These are phyloP conservation scores for Cicer judaicum DNA, from an alignment of 306 rosid species.

Conservation along the genomic window DNA sequence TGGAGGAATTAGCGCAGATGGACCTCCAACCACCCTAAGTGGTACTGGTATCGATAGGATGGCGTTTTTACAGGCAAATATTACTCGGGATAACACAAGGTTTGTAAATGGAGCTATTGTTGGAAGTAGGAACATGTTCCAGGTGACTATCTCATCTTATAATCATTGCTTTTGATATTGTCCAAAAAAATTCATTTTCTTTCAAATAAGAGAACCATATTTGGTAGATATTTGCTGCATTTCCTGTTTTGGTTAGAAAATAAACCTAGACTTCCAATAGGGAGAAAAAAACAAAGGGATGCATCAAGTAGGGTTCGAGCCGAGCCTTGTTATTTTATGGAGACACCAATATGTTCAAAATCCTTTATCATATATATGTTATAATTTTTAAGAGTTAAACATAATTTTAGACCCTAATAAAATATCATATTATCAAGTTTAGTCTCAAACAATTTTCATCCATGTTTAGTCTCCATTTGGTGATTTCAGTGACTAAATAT, in stretches of 20 bases:
- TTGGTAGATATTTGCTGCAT: background rate
- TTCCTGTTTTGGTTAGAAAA: constrained; percentile 10
- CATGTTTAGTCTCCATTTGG: no score
- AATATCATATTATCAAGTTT: no score
- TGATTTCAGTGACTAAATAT: no score
- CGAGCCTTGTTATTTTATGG: constrained; percentile 15
- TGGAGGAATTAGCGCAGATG: constrained; percentile 97
- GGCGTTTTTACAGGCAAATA: constrained; percentile 95
- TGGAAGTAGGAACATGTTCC: constrained; percentile 87
- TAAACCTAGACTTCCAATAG: constrained; percentile 26
- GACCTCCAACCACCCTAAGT: constrained; percentile 99
- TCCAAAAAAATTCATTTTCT: background rate
- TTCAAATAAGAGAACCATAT: background rate
- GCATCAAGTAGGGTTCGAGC: constrained; percentile 4
- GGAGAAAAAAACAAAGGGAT: constrained; percentile 23
- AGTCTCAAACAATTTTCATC: no score
- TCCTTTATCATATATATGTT: constrained; percentile 7
- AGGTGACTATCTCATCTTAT: constrained; percentile 59
- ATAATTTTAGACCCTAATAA: no score
- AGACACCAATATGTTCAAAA: constrained; percentile 13
- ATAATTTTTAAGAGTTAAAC: no score
- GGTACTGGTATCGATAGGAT: constrained; percentile 91
- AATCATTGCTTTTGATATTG: constrained; percentile 26
- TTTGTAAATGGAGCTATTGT: constrained; percentile 91
- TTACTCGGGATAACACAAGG: constrained; percentile 88